Evolutionary conservation across 805 yeast genomes (phyloP), one percentile per base, ranked within the genome.

Genomic region (Cyberlindnera veronae): DNA sequence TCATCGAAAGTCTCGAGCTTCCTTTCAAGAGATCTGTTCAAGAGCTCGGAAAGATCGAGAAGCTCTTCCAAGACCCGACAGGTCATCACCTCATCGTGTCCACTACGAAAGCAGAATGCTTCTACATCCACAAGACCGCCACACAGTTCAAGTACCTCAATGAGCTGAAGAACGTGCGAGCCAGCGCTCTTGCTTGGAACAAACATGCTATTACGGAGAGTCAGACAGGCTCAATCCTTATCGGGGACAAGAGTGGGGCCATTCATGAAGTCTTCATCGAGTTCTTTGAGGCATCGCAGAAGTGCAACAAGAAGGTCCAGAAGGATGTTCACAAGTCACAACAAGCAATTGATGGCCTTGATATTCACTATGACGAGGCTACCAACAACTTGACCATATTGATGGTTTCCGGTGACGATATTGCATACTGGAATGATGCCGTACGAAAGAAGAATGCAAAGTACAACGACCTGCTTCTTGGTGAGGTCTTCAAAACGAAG

Each of bases 81-180:
- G 84, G 84, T 2, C 56, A 62, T 10, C 81, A 77, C 49, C 53
- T 79, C 26, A 62, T 80, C 10, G 67, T 76, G 1, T 65, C 77
- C 7, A 74, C 81, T 0, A 51, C 60, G 6, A 60, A 58, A 22
- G 61, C 66, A 27, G 79, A 76, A 37, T 71, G 71, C 50, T 76
- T 60, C 51, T 76, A 75, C 45, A 54, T 76, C 28, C 69, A 74
- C 50, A 52, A 57, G n/a, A 59, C 60, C 4, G 60, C 74, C 10
- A 55, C 59, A 3, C 65, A 63, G 14, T 68, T 71, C 46, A 69
- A 69, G 42, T 55, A 57, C 13, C 57, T 82, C 22, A 46, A 68
- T 8, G 72, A 76, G 41, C 55, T 81, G 41, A 74, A 70, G 43
- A 74, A 75, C 6, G 39, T 68, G 12, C 60, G 64, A 12, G 63